Evolutionary conservation across 805 yeast species (phyloP).

Genomic region (Ogataea pini): DNA sequence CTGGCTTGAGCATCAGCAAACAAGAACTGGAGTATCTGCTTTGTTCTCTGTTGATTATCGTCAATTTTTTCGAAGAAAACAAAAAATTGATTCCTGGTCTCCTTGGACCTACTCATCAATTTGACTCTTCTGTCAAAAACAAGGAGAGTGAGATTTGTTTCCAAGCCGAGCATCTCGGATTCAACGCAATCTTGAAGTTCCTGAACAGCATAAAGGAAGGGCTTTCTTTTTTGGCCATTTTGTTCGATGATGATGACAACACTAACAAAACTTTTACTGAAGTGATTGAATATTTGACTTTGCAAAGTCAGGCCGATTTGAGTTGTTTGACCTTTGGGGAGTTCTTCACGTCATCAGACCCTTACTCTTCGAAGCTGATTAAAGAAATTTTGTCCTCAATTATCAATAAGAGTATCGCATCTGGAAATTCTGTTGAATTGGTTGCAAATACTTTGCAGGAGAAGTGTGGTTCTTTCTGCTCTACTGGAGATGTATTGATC

Average conservation of each 20-base stretch:
- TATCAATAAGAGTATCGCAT: conserved; percentile 81
- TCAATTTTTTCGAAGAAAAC: conserved; percentile 69
- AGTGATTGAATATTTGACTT: conserved; percentile 66
- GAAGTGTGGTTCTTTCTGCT: conserved; percentile 92
- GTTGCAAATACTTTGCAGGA: conserved; percentile 87
- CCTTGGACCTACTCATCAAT: conserved; percentile 55
- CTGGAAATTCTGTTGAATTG: conserved; percentile 91
- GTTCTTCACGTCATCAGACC: conserved; percentile 69
- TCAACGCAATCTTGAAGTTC: conserved; percentile 73
- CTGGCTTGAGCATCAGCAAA: conserved; percentile 47
- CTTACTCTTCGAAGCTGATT: conserved; percentile 58
- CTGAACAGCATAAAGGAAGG: conserved; percentile 85
- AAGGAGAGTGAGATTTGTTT: conserved; percentile 59
- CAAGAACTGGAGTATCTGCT: conserved; percentile 64
- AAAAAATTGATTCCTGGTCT: conserved; percentile 62
- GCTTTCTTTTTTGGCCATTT: conserved; percentile 78
- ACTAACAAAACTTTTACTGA: conserved; percentile 51
- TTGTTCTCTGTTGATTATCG: conserved; percentile 67
- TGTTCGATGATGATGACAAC: conserved; percentile 66
- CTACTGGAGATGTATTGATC: conserved; percentile 88
- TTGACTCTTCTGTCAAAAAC: conserved; percentile 49
- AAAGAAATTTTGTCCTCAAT: conserved; percentile 87
- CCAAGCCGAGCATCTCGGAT: conserved; percentile 90
- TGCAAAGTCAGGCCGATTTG: conserved; percentile 68
- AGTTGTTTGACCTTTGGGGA: conserved; percentile 69